Evolutionary conservation across 345 rosid genomes (phyloP), one percentile per base, ranked within the genome.

Genomic region (Syzygium oleosum): DNA sequence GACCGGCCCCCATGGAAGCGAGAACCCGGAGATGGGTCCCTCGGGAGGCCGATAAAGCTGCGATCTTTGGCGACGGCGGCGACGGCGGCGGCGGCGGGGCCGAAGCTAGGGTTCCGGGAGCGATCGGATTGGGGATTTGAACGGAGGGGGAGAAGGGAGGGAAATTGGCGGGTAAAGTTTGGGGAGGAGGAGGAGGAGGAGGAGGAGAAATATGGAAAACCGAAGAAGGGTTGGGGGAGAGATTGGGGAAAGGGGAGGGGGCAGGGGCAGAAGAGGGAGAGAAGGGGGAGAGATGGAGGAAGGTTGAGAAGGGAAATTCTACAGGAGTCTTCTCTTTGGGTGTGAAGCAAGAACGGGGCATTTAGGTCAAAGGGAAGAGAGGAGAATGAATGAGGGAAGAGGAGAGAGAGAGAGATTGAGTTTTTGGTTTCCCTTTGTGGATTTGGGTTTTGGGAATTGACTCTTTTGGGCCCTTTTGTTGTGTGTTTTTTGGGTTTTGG

Each of bases 101-200:
- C 51, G 34, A 43, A 19, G 61, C 25, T 80, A 88, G 86, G 90
- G 83, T 86, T 88, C n/a, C 68, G 41, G 52, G 88, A 59, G 51
- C 49, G 56, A 85, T 52, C 63, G 29, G 34, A 51, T 23, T 29
- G 52, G 89, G 85, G 52, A 51, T 31, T 88, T 51, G 51, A 51
- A 80, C 51, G n/a, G 43, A 54, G 41, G 53, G 87, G 1, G 78
- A 27, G 55, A 61, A 31, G 84, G 87, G 86, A 12, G 58, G 84
- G 87, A 84, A 85, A 84, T 91, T 94, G 94, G 94, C 94, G 96
- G 95, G 94, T 91, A 93, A 90, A 38, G 46, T 43, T 78, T 59
- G 29, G 56, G 79, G 87, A 85, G 84, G 85, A 77, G 89, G 87
- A 41, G 85, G 89, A 87, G 89, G 78, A 2, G 89, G 84, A 84